Evolutionary conservation across 1,284 basidiomycete genomes (phyloP).

Genomic region (Cryptococcus sp.): DNA sequence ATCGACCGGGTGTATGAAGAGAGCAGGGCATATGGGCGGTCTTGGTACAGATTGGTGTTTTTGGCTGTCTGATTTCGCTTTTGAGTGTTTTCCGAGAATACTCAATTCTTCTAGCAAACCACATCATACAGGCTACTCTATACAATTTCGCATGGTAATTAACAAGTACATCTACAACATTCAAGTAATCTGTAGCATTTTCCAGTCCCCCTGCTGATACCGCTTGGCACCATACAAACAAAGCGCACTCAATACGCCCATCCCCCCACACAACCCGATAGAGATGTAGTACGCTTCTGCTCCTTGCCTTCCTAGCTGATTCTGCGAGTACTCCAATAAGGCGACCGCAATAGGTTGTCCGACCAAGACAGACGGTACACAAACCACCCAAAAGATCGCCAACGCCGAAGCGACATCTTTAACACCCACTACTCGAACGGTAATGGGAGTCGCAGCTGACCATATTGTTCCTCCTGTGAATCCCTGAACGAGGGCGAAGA

Average conservation of each 20-base stretch:
- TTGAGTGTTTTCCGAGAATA: too few species aligned
- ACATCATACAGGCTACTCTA: too few species aligned
- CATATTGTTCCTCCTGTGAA: conserved; percentile 48
- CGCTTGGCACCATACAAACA: conserved; percentile 42
- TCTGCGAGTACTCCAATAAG: conserved; percentile 41
- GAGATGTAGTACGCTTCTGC: conserved; percentile 42
- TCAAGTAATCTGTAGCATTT: conserved; percentile 21
- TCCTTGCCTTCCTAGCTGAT: conserved; percentile 29
- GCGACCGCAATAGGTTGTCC: conserved; percentile 48
- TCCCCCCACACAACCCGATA: conserved; percentile 46
- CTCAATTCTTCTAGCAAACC: too few species aligned
- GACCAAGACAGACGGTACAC: conserved; percentile 39
- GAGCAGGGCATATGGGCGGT: too few species aligned
- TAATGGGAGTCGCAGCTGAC: conserved; percentile 41
- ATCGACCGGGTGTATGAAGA: too few species aligned
- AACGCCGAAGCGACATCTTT: conserved; percentile 47
- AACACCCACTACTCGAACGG: conserved; percentile 46
- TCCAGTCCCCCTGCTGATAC: conserved; percentile 42
- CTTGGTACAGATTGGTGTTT: too few species aligned
- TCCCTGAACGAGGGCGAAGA: conserved; percentile 48
- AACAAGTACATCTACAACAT: neutral
- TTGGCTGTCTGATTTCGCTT: too few species aligned
- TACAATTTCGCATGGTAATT: too few species aligned
- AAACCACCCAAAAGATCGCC: conserved; percentile 46
- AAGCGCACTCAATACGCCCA: conserved; percentile 31